Evolutionary conservation across 1,284 basidiomycete species (phyloP), one percentile per base, ranked within the genome.

Genomic region (Exobasidium cylindrosporum): DNA sequence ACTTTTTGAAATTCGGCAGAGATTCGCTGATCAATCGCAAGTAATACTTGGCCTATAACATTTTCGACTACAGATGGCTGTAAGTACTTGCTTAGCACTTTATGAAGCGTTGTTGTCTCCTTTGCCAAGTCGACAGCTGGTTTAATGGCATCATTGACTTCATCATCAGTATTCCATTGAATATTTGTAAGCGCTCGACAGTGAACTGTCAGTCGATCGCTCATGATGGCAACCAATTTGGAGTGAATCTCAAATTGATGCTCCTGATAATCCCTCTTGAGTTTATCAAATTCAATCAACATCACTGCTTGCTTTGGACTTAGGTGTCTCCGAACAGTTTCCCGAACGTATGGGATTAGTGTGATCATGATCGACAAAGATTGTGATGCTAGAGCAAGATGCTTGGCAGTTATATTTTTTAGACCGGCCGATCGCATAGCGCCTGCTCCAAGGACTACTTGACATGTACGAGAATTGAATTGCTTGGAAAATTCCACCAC

Each of bases 211-310:
- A 98, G 83, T 56, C 95, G 86, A 82, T 98, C 95, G 57, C 92
- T 89, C 96, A 99, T 98, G 81, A 98, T 99, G 40, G 93, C 90
- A 56, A 98, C 89, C 58, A 99, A 85, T 83, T 99, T 99, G 60
- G 91, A 86, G 80, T 98, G 94, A 58, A 99, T 97, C 83, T 98
- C 96, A 79, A 94, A 92, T 82, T 98, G 96, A 81, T 99, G 95
- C 81, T 98, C 95, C 84, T 97, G 93, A 79, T 91, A 97, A 81
- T 98, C 96, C 81, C 95, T 85, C 82, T 94, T 97, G 62, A 98
- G 85, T 83, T 96, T 97, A 83, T 98, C 96, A 80, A 98, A 99
- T 81, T 98, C 95, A 30, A 92, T 87, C 45, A 98, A 84, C 88
- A 98, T 94, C 52, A 97, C 91, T 0, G 92, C 91, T 81, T 97